Conservation (phyloP, 2,329 filamentous ascomycete species). For the Xylariaceae sp. region DNA sequence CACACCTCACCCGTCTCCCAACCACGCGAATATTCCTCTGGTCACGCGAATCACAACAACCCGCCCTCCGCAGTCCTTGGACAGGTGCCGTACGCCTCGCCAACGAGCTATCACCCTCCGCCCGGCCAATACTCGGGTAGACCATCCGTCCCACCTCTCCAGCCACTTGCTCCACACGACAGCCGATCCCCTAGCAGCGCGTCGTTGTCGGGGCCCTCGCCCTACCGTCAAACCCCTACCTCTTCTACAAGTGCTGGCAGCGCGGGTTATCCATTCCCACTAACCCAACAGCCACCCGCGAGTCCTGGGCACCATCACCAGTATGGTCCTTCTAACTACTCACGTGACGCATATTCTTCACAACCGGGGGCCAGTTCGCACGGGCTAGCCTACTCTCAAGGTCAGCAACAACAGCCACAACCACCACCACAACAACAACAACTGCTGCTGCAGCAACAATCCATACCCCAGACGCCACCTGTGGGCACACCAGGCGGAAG, state of each 20-base stretch:
- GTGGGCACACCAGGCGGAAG: constrained; percentile 39
- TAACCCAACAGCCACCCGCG: constrained; percentile 32
- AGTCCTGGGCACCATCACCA: constrained; percentile 34
- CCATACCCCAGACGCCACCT: constrained; percentile 46
- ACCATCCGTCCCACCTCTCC: constrained; percentile 36
- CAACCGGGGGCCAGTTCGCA: constrained; percentile 34
- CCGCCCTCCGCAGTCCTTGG: constrained; percentile 22
- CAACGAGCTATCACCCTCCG: constrained; percentile 31
- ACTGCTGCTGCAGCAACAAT: constrained; percentile 15
- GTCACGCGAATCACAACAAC: constrained; percentile 30
- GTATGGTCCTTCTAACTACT: constrained; percentile 42
- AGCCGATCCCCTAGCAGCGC: constrained; percentile 45
- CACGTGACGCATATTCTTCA: constrained; percentile 40
- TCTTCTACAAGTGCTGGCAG: constrained; percentile 38
- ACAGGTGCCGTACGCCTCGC: constrained; percentile 38
- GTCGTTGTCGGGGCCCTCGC: constrained; percentile 40
- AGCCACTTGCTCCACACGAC: constrained; percentile 43
- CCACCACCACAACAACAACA: constrained; percentile 13
- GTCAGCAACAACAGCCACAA: constrained; percentile 23
- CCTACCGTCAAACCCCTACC: constrained; percentile 46
- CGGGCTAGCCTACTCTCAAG: constrained; percentile 37
- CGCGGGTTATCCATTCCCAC: constrained; percentile 48
- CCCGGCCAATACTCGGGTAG: constrained; percentile 36
- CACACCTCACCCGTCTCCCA: constrained; percentile 46
- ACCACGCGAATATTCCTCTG: constrained; percentile 40